Conservation (phyloP, 2,329 filamentous ascomycete genomes). For the Colletotrichum chlorophyti region DNA sequence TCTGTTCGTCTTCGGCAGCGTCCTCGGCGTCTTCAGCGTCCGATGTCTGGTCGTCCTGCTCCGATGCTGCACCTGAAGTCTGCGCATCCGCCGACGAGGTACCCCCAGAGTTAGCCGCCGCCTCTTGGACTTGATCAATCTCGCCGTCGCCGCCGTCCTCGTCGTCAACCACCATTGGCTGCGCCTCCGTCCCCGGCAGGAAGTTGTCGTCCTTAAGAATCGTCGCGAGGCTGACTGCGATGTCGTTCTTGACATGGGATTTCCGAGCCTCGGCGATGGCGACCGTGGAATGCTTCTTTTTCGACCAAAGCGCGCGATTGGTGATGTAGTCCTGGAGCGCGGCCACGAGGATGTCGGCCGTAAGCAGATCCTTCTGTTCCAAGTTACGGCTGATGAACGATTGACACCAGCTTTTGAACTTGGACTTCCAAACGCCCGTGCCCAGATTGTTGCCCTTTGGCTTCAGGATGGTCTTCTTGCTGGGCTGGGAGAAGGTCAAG, state of each 20-base stretch:
- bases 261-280: slow-evolving; percentile 14
- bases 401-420: slow-evolving; percentile 43
- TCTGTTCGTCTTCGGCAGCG: slow-evolving; percentile 1
- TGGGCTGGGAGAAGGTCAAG: slow-evolving; percentile 2
- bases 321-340: slow-evolving; percentile 17
- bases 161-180: slow-evolving; percentile 19
- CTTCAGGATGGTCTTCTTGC: slow-evolving; percentile 18
- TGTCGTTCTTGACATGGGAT: slow-evolving; percentile 14
- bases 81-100: not conserved
- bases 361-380: slow-evolving; percentile 19
- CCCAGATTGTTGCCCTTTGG: slow-evolving; percentile 21
- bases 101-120: not conserved
- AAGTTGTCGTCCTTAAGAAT: slow-evolving; percentile 15
- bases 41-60: not conserved
- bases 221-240: slow-evolving; percentile 8
- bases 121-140: slow-evolving; percentile 4
- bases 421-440: slow-evolving; percentile 36
- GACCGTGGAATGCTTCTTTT: slow-evolving; percentile 9
- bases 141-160: slow-evolving; percentile 20
- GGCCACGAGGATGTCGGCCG: slow-evolving; percentile 8
- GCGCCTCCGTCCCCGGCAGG: slow-evolving; percentile 5
- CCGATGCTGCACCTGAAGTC: not conserved
- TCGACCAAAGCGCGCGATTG: slow-evolving; percentile 13
- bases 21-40: not conserved
- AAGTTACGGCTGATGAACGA: slow-evolving; percentile 33